These are phyloP conservation scores for Fusarium albosuccineum DNA, from an alignment of 2,329 filamentous ascomycete species.

Conservation along the genomic window DNA sequence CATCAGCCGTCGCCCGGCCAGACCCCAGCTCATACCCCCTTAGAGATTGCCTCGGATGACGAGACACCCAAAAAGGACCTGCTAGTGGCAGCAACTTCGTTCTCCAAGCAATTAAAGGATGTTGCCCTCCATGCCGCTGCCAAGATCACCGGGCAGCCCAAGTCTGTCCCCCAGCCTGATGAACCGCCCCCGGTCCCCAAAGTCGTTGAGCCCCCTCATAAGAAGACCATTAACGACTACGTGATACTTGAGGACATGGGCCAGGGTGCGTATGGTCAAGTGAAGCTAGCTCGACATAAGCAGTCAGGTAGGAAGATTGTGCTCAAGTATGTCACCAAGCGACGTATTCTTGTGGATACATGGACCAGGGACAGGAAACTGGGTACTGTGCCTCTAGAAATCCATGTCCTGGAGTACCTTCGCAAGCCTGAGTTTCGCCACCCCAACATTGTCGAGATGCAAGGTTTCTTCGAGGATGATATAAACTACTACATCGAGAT, in stretches of 20 bases:
- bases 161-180: conserved; percentile 47
- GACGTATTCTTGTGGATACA: conserved; percentile 95
- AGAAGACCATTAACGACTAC: conserved; percentile 92
- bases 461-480: conserved; percentile 82
- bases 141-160: conserved; percentile 61
- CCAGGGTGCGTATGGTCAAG: conserved; percentile 96
- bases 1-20: conserved; percentile 85
- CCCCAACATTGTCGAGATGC: conserved; percentile 80
- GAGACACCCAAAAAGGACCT: conserved; percentile 58
- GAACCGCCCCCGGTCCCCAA: conserved; percentile 54
- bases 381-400: conserved; percentile 95
- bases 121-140: conserved; percentile 68
- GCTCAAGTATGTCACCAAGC: conserved; percentile 97
- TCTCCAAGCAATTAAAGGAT: conserved; percentile 70
- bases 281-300: conserved; percentile 93
- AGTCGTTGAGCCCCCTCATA: conserved; percentile 60
- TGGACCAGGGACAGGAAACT: conserved; percentile 95
- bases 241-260: conserved; percentile 97
- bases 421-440: conserved; percentile 77
- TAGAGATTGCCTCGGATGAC: conserved; percentile 68
- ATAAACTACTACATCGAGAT: conserved; percentile 99
- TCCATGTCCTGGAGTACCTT: conserved; percentile 95
- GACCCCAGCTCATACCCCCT: conserved; percentile 68
- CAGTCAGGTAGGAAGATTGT: conserved; percentile 86
- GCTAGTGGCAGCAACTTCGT: conserved; percentile 58